Conservation (phyloP, 345 rosid genomes). For the Brassica juncea region DNA sequence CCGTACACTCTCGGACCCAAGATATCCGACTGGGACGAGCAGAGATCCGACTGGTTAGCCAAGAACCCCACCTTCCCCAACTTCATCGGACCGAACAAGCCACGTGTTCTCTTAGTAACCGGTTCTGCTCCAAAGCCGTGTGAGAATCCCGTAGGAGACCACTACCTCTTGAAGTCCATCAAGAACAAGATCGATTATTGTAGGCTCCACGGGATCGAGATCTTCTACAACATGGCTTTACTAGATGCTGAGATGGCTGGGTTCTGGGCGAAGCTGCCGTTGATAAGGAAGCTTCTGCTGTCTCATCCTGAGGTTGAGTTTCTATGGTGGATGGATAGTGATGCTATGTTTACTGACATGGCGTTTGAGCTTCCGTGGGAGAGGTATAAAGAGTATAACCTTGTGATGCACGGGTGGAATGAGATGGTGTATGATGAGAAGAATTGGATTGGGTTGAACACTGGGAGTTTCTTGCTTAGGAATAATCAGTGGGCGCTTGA, state of each 20-base stretch:
- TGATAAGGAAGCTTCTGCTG: conserved; percentile 62
- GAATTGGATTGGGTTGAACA: neutral
- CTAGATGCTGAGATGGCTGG: conserved; percentile 8
- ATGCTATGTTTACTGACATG: neutral
- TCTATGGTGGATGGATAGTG: neutral
- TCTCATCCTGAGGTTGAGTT: conserved; percentile 42
- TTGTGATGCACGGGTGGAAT: neutral
- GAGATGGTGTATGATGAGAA: neutral
- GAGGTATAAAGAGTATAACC: neutral
- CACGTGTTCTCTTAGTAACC: conserved; percentile 35
- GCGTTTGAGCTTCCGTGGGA: neutral
- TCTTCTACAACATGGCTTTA: conserved; percentile 69
- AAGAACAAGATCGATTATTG: conserved; percentile 87
- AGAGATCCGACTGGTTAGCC: conserved; percentile 55
- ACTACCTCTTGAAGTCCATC: conserved; percentile 62
- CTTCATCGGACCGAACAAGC: conserved; percentile 56
- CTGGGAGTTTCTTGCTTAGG: neutral
- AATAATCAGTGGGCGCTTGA: neutral
- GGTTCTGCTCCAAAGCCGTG: conserved; percentile 7
- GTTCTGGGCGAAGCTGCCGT: conserved; percentile 64
- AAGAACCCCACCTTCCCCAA: conserved; percentile 59
- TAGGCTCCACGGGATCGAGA: conserved; percentile 64
- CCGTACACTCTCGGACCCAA: conserved; percentile 63
- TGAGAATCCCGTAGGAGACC: conserved; percentile 74
- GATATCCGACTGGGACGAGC: conserved; percentile 66